Percentiles rank a stretch among this genome's conserved stretches.
Evolutionary conservation across 768 basidiomycete species (phyloP).

Genomic region (Rhodocollybia butyracea): DNA sequence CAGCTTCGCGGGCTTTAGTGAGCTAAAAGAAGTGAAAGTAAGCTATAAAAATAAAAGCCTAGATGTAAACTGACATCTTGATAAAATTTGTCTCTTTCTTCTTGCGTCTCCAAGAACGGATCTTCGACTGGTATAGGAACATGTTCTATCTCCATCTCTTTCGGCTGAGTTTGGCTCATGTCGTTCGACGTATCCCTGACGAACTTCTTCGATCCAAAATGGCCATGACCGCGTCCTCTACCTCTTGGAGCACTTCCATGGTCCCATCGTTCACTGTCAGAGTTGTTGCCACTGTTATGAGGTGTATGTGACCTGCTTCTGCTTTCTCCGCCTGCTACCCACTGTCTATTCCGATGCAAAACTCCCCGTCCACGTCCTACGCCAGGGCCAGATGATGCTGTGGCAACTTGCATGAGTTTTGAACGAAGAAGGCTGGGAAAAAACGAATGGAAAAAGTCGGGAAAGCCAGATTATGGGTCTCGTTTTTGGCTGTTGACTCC

Average conservation of each 20-base stretch:
- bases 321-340: background rate
- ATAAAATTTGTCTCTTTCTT: constrained; percentile 68
- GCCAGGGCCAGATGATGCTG: background rate
- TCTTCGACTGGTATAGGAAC: too few species aligned
- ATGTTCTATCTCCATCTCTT: too few species aligned
- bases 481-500: too few species aligned
- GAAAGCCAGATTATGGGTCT: too few species aligned
- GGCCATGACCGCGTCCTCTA: background rate
- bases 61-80: constrained; percentile 55
- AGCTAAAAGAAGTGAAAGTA: constrained; percentile 37
- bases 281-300: background rate
- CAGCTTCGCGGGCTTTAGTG: constrained; percentile 68
- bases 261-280: background rate
- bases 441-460: too few species aligned
- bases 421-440: too few species aligned
- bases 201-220: background rate
- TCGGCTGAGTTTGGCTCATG: too few species aligned
- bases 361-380: background rate
- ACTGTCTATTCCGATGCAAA: background rate
- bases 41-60: background rate
- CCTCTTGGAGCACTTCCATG: background rate
- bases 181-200: background rate
- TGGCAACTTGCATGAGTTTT: background rate
- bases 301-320: background rate
- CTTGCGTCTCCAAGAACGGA: constrained; percentile 51